These are phyloP conservation scores for Rhododendron kiyosumense DNA, from an alignment of 148 eudicot genomes.

Conservation along the genomic window DNA sequence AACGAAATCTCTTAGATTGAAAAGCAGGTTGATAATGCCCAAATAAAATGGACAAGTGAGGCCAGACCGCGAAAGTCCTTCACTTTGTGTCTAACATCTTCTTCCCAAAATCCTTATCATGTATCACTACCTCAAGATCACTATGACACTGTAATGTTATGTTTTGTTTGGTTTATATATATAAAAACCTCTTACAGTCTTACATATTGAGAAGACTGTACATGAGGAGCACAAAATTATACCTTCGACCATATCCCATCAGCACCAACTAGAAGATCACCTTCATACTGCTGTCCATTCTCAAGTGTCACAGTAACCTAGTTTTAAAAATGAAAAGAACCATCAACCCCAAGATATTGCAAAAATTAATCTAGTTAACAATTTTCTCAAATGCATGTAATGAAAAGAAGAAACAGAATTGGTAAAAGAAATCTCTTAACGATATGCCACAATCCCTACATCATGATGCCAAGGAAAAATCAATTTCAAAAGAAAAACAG, in stretches of 20 bases:
- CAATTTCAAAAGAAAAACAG: not conserved
- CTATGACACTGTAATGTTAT: not conserved
- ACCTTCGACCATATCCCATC: constrained; percentile 99
- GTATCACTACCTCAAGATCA: not conserved
- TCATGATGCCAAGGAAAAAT: not conserved
- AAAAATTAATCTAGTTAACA: not conserved
- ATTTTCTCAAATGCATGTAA: not conserved
- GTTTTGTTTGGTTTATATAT: not conserved
- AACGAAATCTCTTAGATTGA: not conserved
- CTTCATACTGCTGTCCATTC: constrained; percentile 68
- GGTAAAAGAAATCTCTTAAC: not conserved
- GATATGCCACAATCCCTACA: not conserved
- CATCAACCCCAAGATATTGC: not conserved
- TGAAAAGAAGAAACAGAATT: not conserved
- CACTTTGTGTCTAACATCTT: not conserved
- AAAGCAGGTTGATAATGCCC: not conserved
- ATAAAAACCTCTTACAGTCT: not conserved
- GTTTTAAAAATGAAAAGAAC: not conserved
- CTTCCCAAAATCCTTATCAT: not conserved
- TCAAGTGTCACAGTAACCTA: constrained; percentile 84
- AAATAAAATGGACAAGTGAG: not conserved
- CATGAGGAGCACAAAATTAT: not conserved
- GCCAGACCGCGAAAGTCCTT: not conserved
- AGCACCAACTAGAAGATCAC: constrained; percentile 94
- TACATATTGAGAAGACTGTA: not conserved